Evolutionary conservation across 1,284 basidiomycete species (phyloP).

Genomic region (Trichosporon faecale): DNA sequence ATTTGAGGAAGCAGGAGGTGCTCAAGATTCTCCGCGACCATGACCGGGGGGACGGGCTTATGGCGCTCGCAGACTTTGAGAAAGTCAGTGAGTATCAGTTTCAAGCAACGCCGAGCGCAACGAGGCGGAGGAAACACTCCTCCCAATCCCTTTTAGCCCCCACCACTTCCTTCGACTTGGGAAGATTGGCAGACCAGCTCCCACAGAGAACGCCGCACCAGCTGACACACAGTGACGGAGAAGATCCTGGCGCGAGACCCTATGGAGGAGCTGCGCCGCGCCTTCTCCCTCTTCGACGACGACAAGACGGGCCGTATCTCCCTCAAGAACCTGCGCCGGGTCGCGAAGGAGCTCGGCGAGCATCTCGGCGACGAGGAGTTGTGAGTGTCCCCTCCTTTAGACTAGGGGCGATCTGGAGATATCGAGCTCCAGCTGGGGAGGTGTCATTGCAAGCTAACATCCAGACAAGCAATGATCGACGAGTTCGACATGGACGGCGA

Average conservation of each 20-base stretch:
- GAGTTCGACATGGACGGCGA: slow-evolving; percentile 99
- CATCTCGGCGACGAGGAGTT: slow-evolving; percentile 93
- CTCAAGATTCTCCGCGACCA: slow-evolving; percentile 89
- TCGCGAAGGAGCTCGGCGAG: slow-evolving; percentile 97
- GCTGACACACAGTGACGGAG: slow-evolving; percentile 72
- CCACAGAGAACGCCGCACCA: no score
- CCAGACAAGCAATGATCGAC: slow-evolving; percentile 98
- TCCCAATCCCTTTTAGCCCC: no score
- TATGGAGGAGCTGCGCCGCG: slow-evolving; percentile 90
- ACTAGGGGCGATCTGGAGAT: background rate
- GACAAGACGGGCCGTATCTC: slow-evolving; percentile 94
- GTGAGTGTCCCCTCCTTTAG: slow-evolving; percentile 59
- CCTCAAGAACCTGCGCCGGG: slow-evolving; percentile 82
- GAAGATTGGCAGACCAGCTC: no score
- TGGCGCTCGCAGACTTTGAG: slow-evolving; percentile 92
- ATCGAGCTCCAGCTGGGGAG: background rate
- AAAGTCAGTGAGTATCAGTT: slow-evolving; percentile 87
- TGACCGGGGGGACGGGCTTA: slow-evolving; percentile 86
- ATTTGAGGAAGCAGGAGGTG: slow-evolving; percentile 97
- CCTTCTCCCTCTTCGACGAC: slow-evolving; percentile 95
- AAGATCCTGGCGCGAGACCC: slow-evolving; percentile 90
- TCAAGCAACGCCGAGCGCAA: background rate
- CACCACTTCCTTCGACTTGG: no score
- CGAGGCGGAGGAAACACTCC: background rate
- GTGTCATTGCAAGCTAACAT: background rate